These are phyloP conservation scores for Leucocoprinus birnbaumii DNA, from an alignment of 768 basidiomycete species.

Conservation along the genomic window DNA sequence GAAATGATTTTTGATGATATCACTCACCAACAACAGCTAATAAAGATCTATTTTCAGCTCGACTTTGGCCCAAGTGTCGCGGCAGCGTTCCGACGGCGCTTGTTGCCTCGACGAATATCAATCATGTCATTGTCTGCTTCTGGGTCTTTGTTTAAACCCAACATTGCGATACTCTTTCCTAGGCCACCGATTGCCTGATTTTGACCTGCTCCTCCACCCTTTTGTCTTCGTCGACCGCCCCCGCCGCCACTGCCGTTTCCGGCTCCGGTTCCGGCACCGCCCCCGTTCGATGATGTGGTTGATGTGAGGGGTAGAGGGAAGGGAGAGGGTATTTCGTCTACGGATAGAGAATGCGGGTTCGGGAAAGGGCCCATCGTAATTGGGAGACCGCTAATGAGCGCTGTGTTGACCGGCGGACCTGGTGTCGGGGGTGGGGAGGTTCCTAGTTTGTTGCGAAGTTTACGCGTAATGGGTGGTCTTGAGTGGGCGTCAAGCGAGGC, in stretches of 20 bases:
- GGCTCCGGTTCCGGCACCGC: conserved; percentile 16
- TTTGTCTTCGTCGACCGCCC: conserved; percentile 47
- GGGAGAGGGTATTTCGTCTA: conserved; percentile 84
- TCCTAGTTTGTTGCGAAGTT: conserved; percentile 77
- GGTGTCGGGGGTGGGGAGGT: conserved; percentile 80
- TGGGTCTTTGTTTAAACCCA: conserved; percentile 57
- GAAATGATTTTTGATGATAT: neutral
- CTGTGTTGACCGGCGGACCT: conserved; percentile 38
- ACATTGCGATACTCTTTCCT: conserved; percentile 65
- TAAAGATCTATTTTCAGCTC: neutral
- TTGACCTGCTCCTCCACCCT: conserved; percentile 53
- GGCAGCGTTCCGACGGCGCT: conserved; percentile 37
- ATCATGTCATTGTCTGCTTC: conserved; percentile 77
- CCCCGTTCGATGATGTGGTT: conserved; percentile 16
- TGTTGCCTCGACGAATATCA: conserved; percentile 76
- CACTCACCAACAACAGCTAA: neutral
- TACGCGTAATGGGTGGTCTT: conserved; percentile 78
- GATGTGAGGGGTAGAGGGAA: conserved; percentile 27
- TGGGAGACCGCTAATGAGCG: conserved; percentile 41
- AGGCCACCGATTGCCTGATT: conserved; percentile 62
- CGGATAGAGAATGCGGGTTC: conserved; percentile 82
- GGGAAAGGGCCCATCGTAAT: conserved; percentile 68
- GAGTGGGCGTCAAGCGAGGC: conserved; percentile 73
- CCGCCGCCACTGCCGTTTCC: conserved; percentile 25
- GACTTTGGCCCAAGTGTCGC: conserved; percentile 6